A percentile compares a stretch with the other conserved stretches of the same genome.
These are phyloP conservation scores for Elaeis guineensis DNA, from an alignment of 176 grass and related monocot species.

Conservation along the genomic window DNA sequence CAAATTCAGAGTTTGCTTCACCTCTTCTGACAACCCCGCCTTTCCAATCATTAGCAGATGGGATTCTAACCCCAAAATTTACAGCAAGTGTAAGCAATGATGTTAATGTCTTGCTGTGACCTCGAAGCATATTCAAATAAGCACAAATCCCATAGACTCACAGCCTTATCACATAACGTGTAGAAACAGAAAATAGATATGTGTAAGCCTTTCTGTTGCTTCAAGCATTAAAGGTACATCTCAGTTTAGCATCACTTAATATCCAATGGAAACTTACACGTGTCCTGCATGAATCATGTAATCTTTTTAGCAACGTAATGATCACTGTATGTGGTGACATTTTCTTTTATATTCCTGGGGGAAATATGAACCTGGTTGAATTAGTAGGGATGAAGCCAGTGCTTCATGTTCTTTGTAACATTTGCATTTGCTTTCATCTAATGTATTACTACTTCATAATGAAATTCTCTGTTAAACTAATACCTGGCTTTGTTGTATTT, in stretches of 20 bases:
- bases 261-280: neutral
- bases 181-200: no score
- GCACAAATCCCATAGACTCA: no score
- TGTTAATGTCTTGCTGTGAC: neutral
- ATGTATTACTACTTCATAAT: neutral
- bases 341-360: no score
- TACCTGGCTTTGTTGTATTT: constrained; percentile 18
- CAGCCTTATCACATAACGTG: no score
- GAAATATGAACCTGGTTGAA: no score
- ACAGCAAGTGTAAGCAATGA: constrained; percentile 75
- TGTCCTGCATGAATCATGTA: neutral
- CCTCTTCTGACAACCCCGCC: constrained; percentile 56
- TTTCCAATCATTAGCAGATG: constrained; percentile 50
- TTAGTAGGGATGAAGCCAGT: no score
- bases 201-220: no score
- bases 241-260: neutral
- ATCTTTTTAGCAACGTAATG: no score
- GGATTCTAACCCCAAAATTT: constrained; percentile 75
- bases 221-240: neutral
- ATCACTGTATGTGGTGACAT: no score
- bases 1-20: constrained; percentile 50
- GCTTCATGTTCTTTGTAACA: no score
- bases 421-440: neutral
- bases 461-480: neutral
- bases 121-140: no score